A percentile compares a stretch with the other conserved stretches of the same genome.
Evolutionary conservation across 495 filamentous ascomycete species (phyloP).

Genomic region (Penicillium maclennaniae): DNA sequence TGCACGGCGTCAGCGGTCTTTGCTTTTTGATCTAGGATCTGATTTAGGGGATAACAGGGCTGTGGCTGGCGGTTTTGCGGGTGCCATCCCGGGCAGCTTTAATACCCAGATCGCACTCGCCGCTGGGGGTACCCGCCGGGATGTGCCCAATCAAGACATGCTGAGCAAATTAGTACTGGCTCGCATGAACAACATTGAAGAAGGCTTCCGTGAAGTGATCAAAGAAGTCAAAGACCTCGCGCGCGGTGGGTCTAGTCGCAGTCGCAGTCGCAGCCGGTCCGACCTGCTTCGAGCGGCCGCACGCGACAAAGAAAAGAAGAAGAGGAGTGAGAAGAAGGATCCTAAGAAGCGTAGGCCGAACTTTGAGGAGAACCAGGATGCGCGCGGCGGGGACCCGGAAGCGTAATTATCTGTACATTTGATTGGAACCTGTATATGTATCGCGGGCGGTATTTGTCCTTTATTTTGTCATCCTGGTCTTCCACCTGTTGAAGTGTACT

Average conservation of each 20-base stretch:
- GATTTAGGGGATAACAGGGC: slow-evolving; percentile 69
- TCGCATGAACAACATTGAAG: slow-evolving; percentile 86
- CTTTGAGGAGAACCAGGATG: slow-evolving; percentile 19
- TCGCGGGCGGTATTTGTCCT: slow-evolving; percentile 2
- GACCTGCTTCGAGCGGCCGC: slow-evolving; percentile 22
- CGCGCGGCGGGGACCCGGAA: slow-evolving; percentile 10
- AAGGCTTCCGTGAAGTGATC: slow-evolving; percentile 75
- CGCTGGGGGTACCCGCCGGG: slow-evolving; percentile 44
- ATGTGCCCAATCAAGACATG: slow-evolving; percentile 51
- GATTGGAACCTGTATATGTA: not conserved
- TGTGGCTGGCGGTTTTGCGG: slow-evolving; percentile 47
- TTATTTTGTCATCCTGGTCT: not conserved
- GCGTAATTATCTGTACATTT: not conserved
- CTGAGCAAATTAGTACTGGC: slow-evolving; percentile 84
- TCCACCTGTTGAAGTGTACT: no score
- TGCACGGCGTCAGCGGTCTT: slow-evolving; percentile 43
- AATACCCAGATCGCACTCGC: slow-evolving; percentile 75
- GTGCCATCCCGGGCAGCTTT: slow-evolving; percentile 68
- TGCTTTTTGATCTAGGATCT: slow-evolving; percentile 65
- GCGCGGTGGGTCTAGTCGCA: slow-evolving; percentile 31
- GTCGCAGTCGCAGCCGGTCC: slow-evolving; percentile 28
- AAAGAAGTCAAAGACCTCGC: slow-evolving; percentile 72
- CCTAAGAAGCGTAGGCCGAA: slow-evolving; percentile 20
- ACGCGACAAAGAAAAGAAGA: slow-evolving; percentile 30
- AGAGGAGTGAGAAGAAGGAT: slow-evolving; percentile 28